Evolutionary conservation across 768 basidiomycete species (phyloP).

Genomic region (Dacryopinax spathularia): DNA sequence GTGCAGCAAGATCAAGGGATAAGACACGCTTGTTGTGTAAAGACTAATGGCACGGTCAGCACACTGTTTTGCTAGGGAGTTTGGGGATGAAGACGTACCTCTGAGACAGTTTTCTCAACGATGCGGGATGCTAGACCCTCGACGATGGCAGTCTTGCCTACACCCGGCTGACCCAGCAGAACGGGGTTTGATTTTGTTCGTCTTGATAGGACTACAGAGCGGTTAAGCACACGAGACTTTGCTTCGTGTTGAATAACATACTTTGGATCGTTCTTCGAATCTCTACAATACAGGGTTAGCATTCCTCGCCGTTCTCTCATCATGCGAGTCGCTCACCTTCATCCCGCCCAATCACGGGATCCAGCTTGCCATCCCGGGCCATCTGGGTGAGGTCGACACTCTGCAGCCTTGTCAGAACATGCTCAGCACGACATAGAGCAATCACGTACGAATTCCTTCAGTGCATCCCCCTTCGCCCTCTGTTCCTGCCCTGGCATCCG

Average conservation of each 20-base stretch:
- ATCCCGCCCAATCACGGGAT: slow-evolving; percentile 80
- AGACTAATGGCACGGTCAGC: slow-evolving; percentile 34
- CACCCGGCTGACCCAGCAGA: slow-evolving; percentile 49
- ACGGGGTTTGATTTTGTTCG: slow-evolving; percentile 89
- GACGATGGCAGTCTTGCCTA: slow-evolving; percentile 84
- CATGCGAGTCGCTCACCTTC: slow-evolving; percentile 46
- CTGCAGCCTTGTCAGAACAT: slow-evolving; percentile 24
- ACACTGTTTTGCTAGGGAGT: background rate
- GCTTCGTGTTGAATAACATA: slow-evolving; percentile 7
- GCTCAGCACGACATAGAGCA: background rate
- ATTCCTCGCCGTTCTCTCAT: too few species aligned
- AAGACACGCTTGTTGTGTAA: slow-evolving; percentile 78
- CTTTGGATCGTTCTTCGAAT: slow-evolving; percentile 85
- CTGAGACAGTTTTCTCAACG: slow-evolving; percentile 78
- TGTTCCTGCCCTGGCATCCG: slow-evolving; percentile 6
- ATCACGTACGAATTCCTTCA: slow-evolving; percentile 60
- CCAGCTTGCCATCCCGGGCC: slow-evolving; percentile 70
- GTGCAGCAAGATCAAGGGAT: slow-evolving; percentile 65
- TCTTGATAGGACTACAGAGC: slow-evolving; percentile 53
- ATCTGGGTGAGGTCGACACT: slow-evolving; percentile 74
- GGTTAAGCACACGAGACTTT: background rate
- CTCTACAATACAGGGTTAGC: slow-evolving; percentile 32
- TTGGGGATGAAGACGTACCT: slow-evolving; percentile 34
- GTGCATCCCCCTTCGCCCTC: slow-evolving; percentile 54
- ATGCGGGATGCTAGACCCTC: slow-evolving; percentile 83